These are phyloP conservation scores for Bryoglossum gracile DNA, from an alignment of 495 filamentous ascomycete genomes.

Conservation along the genomic window DNA sequence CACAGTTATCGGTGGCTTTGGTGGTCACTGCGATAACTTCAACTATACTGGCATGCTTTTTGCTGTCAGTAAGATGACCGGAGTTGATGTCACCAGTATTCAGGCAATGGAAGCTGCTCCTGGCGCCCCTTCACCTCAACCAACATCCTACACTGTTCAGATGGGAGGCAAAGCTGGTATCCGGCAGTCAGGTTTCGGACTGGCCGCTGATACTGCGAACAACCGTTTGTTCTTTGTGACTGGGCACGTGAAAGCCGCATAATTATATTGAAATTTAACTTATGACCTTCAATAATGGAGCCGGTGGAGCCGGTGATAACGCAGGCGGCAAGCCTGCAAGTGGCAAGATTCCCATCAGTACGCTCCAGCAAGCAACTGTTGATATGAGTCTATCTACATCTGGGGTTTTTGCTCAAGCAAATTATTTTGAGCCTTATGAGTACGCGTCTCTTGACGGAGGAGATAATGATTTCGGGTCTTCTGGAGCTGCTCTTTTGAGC, in stretches of 20 bases:
- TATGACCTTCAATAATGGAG: constrained; percentile 23
- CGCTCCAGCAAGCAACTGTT: constrained; percentile 31
- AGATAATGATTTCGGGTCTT: constrained; percentile 34
- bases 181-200: constrained; percentile 35
- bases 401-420: constrained; percentile 29
- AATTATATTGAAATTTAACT: constrained; percentile 1
- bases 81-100: constrained; percentile 19
- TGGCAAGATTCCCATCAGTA: constrained; percentile 27
- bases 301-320: constrained; percentile 17
- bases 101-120: constrained; percentile 7
- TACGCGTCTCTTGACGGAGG: constrained; percentile 32
- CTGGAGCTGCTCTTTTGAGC: constrained; percentile 32
- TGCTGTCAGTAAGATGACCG: constrained; percentile 26
- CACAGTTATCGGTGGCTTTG: constrained; percentile 33
- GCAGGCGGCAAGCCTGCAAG: constrained; percentile 28
- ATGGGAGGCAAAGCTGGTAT: constrained; percentile 34
- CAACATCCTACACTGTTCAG: constrained; percentile 11
- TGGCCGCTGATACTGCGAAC: constrained; percentile 29
- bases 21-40: constrained; percentile 37
- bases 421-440: constrained; percentile 37
- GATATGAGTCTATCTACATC: constrained; percentile 23
- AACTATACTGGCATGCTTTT: constrained; percentile 37
- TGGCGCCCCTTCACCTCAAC: constrained; percentile 25
- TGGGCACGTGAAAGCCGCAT: constrained; percentile 24
- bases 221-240: constrained; percentile 34